A percentile compares a stretch with the other conserved stretches of the same genome.
Conservation (phyloP, 2,329 filamentous ascomycete species). For the Calonectria ilicicola region DNA sequence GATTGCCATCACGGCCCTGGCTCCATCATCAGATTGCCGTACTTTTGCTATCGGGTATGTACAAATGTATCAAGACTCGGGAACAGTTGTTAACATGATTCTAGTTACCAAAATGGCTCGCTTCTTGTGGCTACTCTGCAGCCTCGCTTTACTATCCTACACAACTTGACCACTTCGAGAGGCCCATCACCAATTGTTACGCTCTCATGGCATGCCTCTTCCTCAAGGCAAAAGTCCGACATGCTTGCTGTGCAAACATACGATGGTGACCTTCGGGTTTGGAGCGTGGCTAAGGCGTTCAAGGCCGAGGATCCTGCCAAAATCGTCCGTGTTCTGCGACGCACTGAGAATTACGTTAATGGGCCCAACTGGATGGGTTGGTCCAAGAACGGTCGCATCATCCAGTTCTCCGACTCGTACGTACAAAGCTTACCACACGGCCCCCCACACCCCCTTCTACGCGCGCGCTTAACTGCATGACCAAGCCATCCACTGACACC, state of each 20-base stretch:
- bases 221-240: conserved; percentile 94
- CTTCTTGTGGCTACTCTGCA: conserved; percentile 90
- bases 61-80: neutral
- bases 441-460: conserved; percentile 45
- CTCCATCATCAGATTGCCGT: conserved; percentile 88
- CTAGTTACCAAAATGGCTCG: conserved; percentile 93
- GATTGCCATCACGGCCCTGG: conserved; percentile 93
- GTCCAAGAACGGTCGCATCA: conserved; percentile 97
- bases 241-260: conserved; percentile 95
- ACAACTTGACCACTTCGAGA: conserved; percentile 88
- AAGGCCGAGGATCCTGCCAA: conserved; percentile 81
- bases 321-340: conserved; percentile 87
- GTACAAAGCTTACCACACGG: conserved; percentile 51
- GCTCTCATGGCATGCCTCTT: conserved; percentile 95
- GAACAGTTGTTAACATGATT: conserved; percentile 20
- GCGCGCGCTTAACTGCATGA: conserved; percentile 60
- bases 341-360: conserved; percentile 77
- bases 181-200: conserved; percentile 89
- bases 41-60: conserved; percentile 95
- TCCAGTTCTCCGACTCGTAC: conserved; percentile 92
- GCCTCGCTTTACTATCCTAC: conserved; percentile 92
- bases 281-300: conserved; percentile 91
- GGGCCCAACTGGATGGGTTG: conserved; percentile 97
- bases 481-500: conserved; percentile 48
- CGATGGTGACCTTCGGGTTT: conserved; percentile 93